Base-by-base conservation (phyloP, 1,284 basidiomycete species). In the Erythrobasidium hasegawianum region DNA sequence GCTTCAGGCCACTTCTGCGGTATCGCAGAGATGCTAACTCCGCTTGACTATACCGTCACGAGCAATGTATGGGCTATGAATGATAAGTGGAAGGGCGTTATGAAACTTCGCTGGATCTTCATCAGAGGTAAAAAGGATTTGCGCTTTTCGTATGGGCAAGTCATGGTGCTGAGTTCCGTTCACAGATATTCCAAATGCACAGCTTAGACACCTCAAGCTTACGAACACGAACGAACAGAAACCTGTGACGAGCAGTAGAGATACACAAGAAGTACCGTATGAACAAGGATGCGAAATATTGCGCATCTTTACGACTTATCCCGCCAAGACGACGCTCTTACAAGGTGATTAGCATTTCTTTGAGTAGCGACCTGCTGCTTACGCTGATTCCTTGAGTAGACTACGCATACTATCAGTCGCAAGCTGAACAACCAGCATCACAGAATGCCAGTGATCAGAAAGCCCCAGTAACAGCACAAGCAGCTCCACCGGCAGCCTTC, bases 201-300 rank as follows among this genome's bases (percentile, higher is more conserved):
- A 57, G 24, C 53, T 69, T 9, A 18, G 68, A 59, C 68, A 69
- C 56, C 43, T 69, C 39, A 57, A 62, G 8, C 54, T 69, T 68
- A 93, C 90, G 76, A 97, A 97, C 78, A 97, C 93, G 2, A 90
- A 89, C 74, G 93, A 97, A 77, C 86, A 90, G 74, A 97, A 97
- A 79, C 93, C 93, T 1, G 93, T 97, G 64, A 96, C 92, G 1
- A 94, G 94, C 74, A 94, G 90, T 20, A 83, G 90, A 71, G 90
- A 92, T 74, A 92, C 90, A 2, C 80, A 96, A 77, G 93, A 97
- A 75, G 81, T 97, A 22, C 85, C 92, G 52, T 89, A 90, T 50
- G 93, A 96, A 72, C 91, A 90, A 39, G 94, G 93, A 1, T 87
- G 90, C 76, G 93, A 96, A 76, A 94, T 96, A 84, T 82, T 97